A percentile compares a stretch with the other conserved stretches of the same genome.
phyloP scores from a whole-genome alignment of 371 early-diverging fungal species.

The Fennellomyces sp. region DNA sequence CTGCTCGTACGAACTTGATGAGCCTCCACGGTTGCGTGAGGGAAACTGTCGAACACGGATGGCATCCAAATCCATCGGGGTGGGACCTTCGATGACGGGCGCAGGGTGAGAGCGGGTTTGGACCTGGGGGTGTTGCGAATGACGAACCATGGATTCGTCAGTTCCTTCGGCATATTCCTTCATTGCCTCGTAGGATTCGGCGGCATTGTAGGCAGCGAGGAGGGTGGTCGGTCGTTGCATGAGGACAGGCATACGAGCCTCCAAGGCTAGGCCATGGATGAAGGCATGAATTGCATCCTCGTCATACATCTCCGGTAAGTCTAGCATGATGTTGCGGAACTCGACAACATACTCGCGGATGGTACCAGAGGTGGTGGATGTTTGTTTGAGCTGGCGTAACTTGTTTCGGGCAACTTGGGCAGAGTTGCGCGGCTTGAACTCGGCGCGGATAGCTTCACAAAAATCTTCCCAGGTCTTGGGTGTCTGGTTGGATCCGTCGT shows the following conservation, averaged over 20 bases:
- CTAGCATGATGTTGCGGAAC: constrained; percentile 14
- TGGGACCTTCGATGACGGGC: neutral
- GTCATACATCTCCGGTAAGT: constrained; percentile 13
- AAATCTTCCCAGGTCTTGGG: constrained; percentile 3
- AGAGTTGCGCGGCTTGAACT: constrained; percentile 3
- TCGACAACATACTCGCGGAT: constrained; percentile 4
- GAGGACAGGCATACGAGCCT: neutral
- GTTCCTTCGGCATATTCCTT: neutral
- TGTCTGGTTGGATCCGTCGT: neutral
- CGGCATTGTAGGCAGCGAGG: constrained; percentile 10
- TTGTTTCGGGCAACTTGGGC: constrained; percentile 3
- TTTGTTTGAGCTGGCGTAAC: neutral
- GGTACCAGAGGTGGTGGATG: neutral
- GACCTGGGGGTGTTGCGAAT: no score
- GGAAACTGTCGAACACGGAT: neutral
- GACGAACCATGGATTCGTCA: neutral
- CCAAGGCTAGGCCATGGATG: constrained; percentile 7
- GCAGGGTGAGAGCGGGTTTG: neutral
- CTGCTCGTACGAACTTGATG: neutral
- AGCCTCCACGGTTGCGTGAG: neutral
- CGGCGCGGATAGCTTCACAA: neutral
- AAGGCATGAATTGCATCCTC: constrained; percentile 13
- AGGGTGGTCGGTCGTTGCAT: neutral
- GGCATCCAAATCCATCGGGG: constrained; percentile 4
- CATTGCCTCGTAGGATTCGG: neutral